Conservation (phyloP, 1,139 yeast genomes). For the Candida glucosophila region DNA sequence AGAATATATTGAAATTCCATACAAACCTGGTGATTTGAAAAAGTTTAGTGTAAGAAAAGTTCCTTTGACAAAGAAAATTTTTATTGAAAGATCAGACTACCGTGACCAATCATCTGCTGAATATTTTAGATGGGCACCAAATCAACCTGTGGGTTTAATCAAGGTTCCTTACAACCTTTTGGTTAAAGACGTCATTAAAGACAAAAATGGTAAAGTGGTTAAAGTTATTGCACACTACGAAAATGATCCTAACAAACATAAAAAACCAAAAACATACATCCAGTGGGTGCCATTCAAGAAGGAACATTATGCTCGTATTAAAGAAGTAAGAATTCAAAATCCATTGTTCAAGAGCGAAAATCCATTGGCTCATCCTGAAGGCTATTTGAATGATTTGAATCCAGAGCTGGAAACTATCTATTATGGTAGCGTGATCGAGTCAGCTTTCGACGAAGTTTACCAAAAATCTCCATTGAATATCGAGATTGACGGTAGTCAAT, state of each 20-base stretch:
- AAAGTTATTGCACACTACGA: slow-evolving; percentile 79
- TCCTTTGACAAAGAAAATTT: slow-evolving; percentile 68
- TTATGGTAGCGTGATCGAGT: slow-evolving; percentile 66
- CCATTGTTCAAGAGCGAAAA: slow-evolving; percentile 87
- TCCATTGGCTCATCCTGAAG: slow-evolving; percentile 83
- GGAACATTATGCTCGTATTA: slow-evolving; percentile 43
- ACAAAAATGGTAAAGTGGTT: slow-evolving; percentile 52
- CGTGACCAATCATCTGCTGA: slow-evolving; percentile 50
- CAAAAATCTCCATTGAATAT: slow-evolving; percentile 71
- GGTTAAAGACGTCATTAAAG: slow-evolving; percentile 61
- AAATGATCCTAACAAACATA: slow-evolving; percentile 37
- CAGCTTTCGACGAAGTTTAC: slow-evolving; percentile 63
- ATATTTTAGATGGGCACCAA: slow-evolving; percentile 88
- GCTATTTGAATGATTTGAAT: slow-evolving; percentile 77
- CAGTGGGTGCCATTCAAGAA: slow-evolving; percentile 88
- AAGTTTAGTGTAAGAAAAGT: slow-evolving; percentile 67
- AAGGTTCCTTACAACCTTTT: slow-evolving; percentile 81
- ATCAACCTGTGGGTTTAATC: slow-evolving; percentile 92
- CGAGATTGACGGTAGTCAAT: slow-evolving; percentile 56
- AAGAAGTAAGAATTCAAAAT: slow-evolving; percentile 81
- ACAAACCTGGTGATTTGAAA: slow-evolving; percentile 73
- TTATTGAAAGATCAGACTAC: slow-evolving; percentile 82
- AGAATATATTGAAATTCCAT: slow-evolving; percentile 71
- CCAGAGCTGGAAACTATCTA: slow-evolving; percentile 66
- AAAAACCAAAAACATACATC: slow-evolving; percentile 87